phyloP scores from a whole-genome alignment of 768 basidiomycete species.

The Dioszegia crocea region DNA sequence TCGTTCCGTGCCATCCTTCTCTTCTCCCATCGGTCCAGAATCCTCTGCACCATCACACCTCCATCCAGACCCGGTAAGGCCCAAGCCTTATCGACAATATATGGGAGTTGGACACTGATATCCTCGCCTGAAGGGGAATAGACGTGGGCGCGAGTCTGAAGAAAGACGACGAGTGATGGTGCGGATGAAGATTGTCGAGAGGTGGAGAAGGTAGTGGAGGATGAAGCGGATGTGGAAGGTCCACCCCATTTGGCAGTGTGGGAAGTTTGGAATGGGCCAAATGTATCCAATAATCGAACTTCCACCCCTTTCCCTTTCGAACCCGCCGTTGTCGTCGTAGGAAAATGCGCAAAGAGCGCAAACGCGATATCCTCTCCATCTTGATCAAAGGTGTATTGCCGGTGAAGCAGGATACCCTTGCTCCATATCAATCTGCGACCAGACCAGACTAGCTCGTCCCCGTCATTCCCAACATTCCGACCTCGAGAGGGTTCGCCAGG shows the following conservation, averaged over 20 bases:
- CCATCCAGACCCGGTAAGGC: constrained; percentile 10
- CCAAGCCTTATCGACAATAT: constrained; percentile 39
- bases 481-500: background rate
- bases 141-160: constrained; percentile 34
- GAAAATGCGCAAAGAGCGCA: constrained; percentile 45
- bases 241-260: constrained; percentile 11
- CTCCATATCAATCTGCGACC: constrained; percentile 43
- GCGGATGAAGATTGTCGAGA: background rate
- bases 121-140: constrained; percentile 42
- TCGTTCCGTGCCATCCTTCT: constrained; percentile 4
- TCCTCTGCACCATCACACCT: constrained; percentile 43
- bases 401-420: constrained; percentile 32
- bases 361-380: constrained; percentile 34
- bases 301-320: background rate
- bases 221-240: constrained; percentile 7
- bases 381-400: constrained; percentile 40
- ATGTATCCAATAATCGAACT: constrained; percentile 4
- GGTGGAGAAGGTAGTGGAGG: background rate
- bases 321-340: background rate
- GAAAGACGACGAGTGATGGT: constrained; percentile 42
- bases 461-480: constrained; percentile 6
- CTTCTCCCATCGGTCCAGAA: constrained; percentile 30
- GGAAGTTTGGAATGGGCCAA: constrained; percentile 28
- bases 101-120: constrained; percentile 40
- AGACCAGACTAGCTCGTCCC: constrained; percentile 48